These are phyloP conservation scores for Mycena floridula DNA, from an alignment of 768 basidiomycete species.

Conservation along the genomic window DNA sequence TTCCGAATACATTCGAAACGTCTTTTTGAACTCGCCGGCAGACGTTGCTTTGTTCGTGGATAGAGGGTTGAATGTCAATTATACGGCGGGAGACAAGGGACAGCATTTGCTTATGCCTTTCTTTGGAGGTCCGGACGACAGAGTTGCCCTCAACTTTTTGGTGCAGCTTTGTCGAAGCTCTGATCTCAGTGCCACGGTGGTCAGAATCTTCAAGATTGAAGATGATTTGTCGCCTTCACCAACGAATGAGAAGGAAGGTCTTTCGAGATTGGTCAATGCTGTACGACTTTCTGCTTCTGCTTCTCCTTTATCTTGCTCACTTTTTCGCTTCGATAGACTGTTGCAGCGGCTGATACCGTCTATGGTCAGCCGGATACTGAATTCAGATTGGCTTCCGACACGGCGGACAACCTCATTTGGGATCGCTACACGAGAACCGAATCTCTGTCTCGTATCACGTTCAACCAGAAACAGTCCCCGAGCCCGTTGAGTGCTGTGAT, in stretches of 20 bases:
- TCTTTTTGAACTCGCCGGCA: constrained; percentile 64
- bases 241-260: constrained; percentile 20
- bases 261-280: constrained; percentile 8
- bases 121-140: constrained; percentile 93
- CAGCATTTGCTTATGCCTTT: constrained; percentile 83
- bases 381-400: constrained; percentile 66
- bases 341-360: constrained; percentile 59
- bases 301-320: not conserved
- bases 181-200: constrained; percentile 63
- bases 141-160: constrained; percentile 74
- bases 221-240: constrained; percentile 24
- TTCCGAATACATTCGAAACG: constrained; percentile 79
- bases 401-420: constrained; percentile 81
- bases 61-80: constrained; percentile 38
- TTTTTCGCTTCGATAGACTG: constrained; percentile 26
- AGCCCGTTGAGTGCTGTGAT: constrained; percentile 53
- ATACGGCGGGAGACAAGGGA: constrained; percentile 16
- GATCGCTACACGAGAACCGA: constrained; percentile 43
- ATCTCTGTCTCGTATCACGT: constrained; percentile 62
- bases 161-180: constrained; percentile 69
- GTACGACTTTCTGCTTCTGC: constrained; percentile 1
- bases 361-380: constrained; percentile 63
- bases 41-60: constrained; percentile 90
- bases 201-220: constrained; percentile 50
- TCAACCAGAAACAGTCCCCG: constrained; percentile 42